These are phyloP conservation scores for Babesia bovis DNA, from an alignment of 169 alveolate genomes.

Conservation along the genomic window DNA sequence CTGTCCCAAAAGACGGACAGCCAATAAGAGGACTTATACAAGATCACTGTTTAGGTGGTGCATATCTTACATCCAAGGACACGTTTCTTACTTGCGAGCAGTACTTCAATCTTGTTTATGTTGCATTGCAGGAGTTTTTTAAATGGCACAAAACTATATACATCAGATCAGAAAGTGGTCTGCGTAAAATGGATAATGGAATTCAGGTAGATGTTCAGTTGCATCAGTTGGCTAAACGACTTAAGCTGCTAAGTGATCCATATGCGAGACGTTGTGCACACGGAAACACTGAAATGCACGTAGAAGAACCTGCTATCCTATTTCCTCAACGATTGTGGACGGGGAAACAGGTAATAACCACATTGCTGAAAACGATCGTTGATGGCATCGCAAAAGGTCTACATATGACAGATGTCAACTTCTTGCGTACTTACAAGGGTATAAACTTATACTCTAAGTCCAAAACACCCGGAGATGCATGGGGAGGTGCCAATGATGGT, in stretches of 20 bases:
- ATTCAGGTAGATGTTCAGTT: conserved; percentile 30
- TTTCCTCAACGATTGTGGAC: conserved; percentile 94
- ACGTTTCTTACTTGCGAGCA: conserved; percentile 85
- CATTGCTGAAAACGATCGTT: conserved; percentile 76
- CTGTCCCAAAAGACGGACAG: conserved; percentile 96
- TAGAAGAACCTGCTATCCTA: conserved; percentile 90
- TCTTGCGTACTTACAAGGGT: conserved; percentile 71
- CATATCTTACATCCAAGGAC: conserved; percentile 91
- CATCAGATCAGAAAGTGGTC: conserved; percentile 23
- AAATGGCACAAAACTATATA: conserved; percentile 36
- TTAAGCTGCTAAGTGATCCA: conserved; percentile 51
- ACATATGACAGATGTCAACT: conserved; percentile 62
- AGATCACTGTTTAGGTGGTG: conserved; percentile 94
- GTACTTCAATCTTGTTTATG: conserved; percentile 52
- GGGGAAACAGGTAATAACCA: conserved; percentile 92
- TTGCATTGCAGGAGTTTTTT: conserved; percentile 39
- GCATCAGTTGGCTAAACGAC: conserved; percentile 52
- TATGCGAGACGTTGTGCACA: conserved; percentile 40
- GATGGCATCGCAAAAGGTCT: conserved; percentile 72
- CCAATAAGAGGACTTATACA: conserved; percentile 97
- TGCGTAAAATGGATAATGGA: conserved; percentile 14
- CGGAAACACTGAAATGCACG: conserved; percentile 24
- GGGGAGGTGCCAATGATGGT: conserved; percentile 84
- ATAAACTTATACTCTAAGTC: conserved; percentile 75
- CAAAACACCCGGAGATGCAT: conserved; percentile 86